A percentile compares a stretch with the other conserved stretches of the same genome.
These are phyloP conservation scores for Blepharisma stoltei DNA, from an alignment of 73 alveolate genomes.

Conservation along the genomic window DNA sequence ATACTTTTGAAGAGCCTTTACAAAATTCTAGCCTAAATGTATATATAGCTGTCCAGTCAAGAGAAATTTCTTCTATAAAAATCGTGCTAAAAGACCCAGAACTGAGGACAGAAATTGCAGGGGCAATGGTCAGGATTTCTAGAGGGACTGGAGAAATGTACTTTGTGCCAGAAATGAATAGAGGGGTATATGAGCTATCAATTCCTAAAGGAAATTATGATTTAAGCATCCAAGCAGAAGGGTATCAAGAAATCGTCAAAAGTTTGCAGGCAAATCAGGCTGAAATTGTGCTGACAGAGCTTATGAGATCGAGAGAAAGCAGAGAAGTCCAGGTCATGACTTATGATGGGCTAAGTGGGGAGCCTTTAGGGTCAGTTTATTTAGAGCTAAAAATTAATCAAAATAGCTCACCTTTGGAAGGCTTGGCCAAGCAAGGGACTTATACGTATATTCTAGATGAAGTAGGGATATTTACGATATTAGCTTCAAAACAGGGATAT, in stretches of 20 bases:
- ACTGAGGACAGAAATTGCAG: not conserved
- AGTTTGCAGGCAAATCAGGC: conserved; percentile 2
- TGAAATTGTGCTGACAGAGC: not conserved
- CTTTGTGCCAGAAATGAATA: not conserved
- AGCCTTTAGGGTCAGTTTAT: not conserved
- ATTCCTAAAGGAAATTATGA: conserved; percentile 1
- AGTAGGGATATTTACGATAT: not conserved
- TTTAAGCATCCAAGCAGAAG: not conserved
- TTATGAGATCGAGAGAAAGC: not conserved
- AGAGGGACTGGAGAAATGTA: not conserved
- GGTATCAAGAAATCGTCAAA: conserved; percentile 2
- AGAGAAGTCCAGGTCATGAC: not conserved
- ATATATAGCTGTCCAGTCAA: not conserved
- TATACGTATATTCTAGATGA: not conserved
- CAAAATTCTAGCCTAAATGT: conserved; percentile 5
- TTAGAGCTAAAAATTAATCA: not conserved
- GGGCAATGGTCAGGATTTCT: not conserved
- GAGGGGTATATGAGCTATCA: conserved; percentile 22
- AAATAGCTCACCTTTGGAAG: not conserved
- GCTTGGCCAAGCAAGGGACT: not conserved
- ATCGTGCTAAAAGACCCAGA: conserved; percentile 22
- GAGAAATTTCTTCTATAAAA: not conserved
- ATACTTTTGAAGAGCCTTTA: conserved; percentile 17
- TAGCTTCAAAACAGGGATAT: not conserved
- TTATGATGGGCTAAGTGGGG: conserved; percentile 25